phyloP scores from a whole-genome alignment of 345 rosid genomes.

The Erysimum cheiranthoides region DNA sequence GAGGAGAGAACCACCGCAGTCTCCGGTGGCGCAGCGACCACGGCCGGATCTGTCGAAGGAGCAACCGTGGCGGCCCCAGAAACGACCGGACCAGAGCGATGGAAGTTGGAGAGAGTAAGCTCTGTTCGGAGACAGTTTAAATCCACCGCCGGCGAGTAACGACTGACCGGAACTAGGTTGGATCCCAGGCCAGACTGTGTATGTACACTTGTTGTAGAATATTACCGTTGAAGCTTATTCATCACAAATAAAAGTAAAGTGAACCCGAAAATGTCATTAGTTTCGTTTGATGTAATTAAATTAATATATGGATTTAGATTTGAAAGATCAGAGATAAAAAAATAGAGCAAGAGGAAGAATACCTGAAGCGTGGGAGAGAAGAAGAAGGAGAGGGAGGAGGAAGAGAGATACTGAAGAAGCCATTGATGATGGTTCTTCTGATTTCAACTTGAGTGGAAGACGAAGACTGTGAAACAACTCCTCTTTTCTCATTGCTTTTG shows the following conservation, averaged over 20 bases:
- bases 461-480: conserved; percentile 30
- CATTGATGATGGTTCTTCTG: conserved; percentile 31
- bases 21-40: conserved; percentile 51
- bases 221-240: conserved; percentile 42
- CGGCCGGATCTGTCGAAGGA: conserved; percentile 46
- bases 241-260: conserved; percentile 17
- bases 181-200: conserved; percentile 56
- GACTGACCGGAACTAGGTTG: conserved; percentile 50
- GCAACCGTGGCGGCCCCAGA: conserved; percentile 57
- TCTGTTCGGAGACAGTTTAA: conserved; percentile 44
- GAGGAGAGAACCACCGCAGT: conserved; percentile 49
- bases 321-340: not conserved
- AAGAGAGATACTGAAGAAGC: conserved; percentile 31
- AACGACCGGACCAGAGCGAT: conserved; percentile 57
- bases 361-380: conserved; percentile 47
- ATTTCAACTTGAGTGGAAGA: conserved; percentile 8
- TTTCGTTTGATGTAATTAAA: not conserved
- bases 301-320: not conserved
- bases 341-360: not conserved
- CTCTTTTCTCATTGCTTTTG: conserved; percentile 27
- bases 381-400: conserved; percentile 27
- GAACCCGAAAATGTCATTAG: conserved; percentile 6
- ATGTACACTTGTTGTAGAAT: conserved; percentile 53
- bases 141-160: conserved; percentile 47
- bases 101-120: conserved; percentile 44